Conservation (phyloP, 345 rosid genomes). For the Melaleuca alternifolia region DNA sequence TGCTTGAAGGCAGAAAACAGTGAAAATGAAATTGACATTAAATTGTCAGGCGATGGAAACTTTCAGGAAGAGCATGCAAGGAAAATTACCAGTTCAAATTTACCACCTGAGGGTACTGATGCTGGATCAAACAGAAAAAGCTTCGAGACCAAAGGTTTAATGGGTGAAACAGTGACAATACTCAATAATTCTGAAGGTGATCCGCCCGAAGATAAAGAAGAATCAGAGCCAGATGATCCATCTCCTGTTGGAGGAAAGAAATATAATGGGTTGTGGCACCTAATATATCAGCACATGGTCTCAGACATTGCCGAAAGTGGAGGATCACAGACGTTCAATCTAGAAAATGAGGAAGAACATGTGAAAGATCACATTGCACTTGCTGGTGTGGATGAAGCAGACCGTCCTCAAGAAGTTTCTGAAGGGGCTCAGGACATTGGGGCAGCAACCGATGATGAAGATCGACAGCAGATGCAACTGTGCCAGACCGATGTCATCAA, state of each 20-base stretch:
- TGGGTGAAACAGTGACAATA: neutral
- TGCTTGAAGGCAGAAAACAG: neutral
- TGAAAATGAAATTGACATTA: neutral
- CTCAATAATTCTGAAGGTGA: neutral
- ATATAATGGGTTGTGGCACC: slow-evolving; percentile 50
- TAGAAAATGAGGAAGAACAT: slow-evolving; percentile 6
- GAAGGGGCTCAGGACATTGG: neutral
- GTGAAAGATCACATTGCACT: slow-evolving; percentile 1
- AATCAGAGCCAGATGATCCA: slow-evolving; percentile 3
- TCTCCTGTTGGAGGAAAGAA: slow-evolving; percentile 34
- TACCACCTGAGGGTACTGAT: neutral
- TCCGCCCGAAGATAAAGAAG: neutral
- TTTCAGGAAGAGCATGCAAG: neutral
- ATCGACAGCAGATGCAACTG: slow-evolving; percentile 9
- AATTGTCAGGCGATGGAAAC: neutral
- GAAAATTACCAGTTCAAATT: neutral
- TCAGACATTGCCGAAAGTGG: slow-evolving; percentile 35
- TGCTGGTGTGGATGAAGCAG: neutral
- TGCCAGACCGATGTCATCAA: slow-evolving; percentile 47
- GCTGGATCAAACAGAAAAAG: neutral
- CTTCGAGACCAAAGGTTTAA: neutral
- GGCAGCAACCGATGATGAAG: slow-evolving; percentile 17
- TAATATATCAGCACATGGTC: slow-evolving; percentile 70
- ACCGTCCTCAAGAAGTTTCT: neutral
- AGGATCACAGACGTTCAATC: slow-evolving; percentile 14